Conservation (phyloP, 345 rosid genomes). For the Citrus unshiu region DNA sequence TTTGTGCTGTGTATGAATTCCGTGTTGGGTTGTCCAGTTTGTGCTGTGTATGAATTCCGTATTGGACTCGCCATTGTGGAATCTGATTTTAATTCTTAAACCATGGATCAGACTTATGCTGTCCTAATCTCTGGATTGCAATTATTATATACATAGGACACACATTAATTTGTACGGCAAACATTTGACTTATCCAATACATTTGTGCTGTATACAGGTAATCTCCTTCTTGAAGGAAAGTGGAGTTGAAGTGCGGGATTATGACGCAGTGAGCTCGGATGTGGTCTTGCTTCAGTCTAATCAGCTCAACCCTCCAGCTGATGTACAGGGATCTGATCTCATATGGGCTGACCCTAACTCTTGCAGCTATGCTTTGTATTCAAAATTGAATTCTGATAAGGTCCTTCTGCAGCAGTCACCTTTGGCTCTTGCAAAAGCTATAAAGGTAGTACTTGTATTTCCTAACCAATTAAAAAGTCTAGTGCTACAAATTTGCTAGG, state of each 20-base stretch:
- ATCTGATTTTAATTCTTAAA: neutral
- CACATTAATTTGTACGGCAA: neutral
- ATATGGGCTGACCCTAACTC: slow-evolving; percentile 82
- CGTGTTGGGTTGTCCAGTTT: neutral
- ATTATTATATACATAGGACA: neutral
- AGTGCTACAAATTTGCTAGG: neutral
- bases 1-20: slow-evolving; percentile 1
- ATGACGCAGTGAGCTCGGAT: slow-evolving; percentile 64
- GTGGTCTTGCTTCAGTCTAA: slow-evolving; percentile 58
- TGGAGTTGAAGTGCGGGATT: slow-evolving; percentile 71
- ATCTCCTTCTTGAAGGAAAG: slow-evolving; percentile 40
- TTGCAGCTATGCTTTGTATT: slow-evolving; percentile 86
- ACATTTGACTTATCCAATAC: neutral
- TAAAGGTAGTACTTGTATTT: slow-evolving; percentile 55
- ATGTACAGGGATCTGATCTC: slow-evolving; percentile 29
- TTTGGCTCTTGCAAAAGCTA: slow-evolving; percentile 82
- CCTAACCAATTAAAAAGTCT: neutral
- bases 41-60: neutral
- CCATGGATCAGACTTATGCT: neutral
- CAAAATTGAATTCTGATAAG: slow-evolving; percentile 64
- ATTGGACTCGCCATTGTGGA: neutral
- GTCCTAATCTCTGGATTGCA: neutral
- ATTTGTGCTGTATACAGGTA: slow-evolving; percentile 38
- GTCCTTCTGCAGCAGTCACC: slow-evolving; percentile 84
- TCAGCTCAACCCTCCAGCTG: slow-evolving; percentile 34